Percentiles rank a stretch among this genome's conserved stretches.
These are phyloP conservation scores for Lipomyces sp. DNA, from an alignment of 805 yeast species.

Conservation along the genomic window DNA sequence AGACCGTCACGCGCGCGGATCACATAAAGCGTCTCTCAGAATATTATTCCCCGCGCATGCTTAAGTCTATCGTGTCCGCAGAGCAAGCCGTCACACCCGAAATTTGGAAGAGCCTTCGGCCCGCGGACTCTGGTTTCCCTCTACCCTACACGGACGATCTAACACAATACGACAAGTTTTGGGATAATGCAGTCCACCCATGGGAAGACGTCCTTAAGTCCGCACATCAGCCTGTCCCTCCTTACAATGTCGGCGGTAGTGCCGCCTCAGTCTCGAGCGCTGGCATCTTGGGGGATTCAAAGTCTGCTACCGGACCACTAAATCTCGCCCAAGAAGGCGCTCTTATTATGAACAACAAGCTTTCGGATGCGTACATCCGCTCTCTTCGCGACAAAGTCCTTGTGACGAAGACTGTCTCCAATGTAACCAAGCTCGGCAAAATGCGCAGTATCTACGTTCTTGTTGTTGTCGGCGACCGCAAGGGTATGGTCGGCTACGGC, in stretches of 20 bases:
- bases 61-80: constrained; percentile 77
- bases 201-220: constrained; percentile 46
- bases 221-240: constrained; percentile 55
- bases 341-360: background rate
- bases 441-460: constrained; percentile 76
- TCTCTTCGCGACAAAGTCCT: constrained; percentile 2
- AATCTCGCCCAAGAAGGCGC: background rate
- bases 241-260: constrained; percentile 34
- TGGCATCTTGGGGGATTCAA: background rate
- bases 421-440: constrained; percentile 91
- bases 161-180: constrained; percentile 65
- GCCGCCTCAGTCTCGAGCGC: background rate
- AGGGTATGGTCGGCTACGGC: constrained; percentile 93
- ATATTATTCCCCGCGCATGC: constrained; percentile 76
- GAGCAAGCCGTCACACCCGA: constrained; percentile 71
- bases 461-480: constrained; percentile 87
- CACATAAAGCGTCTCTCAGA: constrained; percentile 39
- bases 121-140: constrained; percentile 53
- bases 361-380: constrained; percentile 9
- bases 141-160: constrained; percentile 73
- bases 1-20: background rate
- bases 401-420: constrained; percentile 64
- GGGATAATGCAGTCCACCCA: constrained; percentile 58
- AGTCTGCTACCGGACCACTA: background rate
- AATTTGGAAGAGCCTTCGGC: constrained; percentile 48